Base-by-base conservation (phyloP, 2,329 filamentous ascomycete genomes). In the Remersonia thermophila region DNA sequence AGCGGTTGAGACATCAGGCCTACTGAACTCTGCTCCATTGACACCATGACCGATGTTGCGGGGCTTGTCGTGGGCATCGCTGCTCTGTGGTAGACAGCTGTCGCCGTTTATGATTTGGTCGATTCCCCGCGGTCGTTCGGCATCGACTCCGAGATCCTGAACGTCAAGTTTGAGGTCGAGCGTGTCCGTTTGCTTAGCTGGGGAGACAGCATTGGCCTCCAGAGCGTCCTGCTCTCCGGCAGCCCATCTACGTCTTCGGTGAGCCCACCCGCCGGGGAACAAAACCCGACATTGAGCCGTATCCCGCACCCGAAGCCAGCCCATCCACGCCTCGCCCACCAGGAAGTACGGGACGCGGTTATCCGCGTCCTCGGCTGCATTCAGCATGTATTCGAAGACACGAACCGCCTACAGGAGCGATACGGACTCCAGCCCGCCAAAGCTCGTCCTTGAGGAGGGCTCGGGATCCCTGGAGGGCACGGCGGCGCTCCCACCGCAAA, bases 81-180 rank as follows among this genome's bases (percentile, higher is more conserved):
- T 30, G 20, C 20, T 11, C 27, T 38, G 17, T 38, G 32, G 36
- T 26, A 38, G 23, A 34, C 36, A 26, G 27, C 26, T 27, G 32
- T 38, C 32, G 27, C 27, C 11, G 16, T 38, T 16, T 38, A 38
- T 25, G 36, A 38, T 6, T 15, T 35, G n/a, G 27, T 38, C 36
- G 36, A 38, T 25, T 34, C 27, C 20, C 18, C 32, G 27, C 36
- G 32, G 17, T 32, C 33, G 32, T 38, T 25, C 18, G 36, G 36
- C 31, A 35, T 35, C 27, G 36, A 38, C 20, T 34, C 32, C 27
- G 36, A 38, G 32, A 35, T 38, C 17, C 36, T 38, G 18, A 34
- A 23, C 15, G 32, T 35, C 10, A 38, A 38, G 29, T 34, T 38
- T 14, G 36, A 35, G 28, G 32, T 38, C 12, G 36, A 38, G 20